Evolutionary conservation across 2,329 filamentous ascomycete genomes (phyloP).

Genomic region (Cephalotrichum gorgonifer): DNA sequence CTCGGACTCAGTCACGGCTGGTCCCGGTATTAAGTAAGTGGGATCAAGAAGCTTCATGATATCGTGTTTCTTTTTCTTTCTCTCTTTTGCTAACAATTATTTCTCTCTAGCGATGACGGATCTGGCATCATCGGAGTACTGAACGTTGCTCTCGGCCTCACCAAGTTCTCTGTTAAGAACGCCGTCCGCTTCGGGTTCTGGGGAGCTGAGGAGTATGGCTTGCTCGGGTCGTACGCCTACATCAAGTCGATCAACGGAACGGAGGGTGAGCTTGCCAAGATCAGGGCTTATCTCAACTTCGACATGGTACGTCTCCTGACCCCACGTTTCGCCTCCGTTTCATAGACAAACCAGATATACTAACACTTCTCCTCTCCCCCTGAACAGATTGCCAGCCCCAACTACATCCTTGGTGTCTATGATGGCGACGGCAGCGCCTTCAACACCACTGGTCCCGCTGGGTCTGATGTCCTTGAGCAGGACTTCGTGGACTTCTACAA

Average conservation of each 20-base stretch:
- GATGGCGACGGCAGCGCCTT: conserved; percentile 50
- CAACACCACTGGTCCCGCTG: conserved; percentile 40
- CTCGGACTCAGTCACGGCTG: conserved; percentile 35
- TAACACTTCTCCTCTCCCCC: not conserved
- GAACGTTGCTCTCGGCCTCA: conserved; percentile 31
- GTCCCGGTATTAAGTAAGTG: conserved; percentile 45
- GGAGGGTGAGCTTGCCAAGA: conserved; percentile 35
- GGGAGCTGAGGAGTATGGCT: conserved; percentile 40
- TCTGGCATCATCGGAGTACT: conserved; percentile 39
- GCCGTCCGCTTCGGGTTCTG: conserved; percentile 40
- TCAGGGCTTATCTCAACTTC: conserved; percentile 45
- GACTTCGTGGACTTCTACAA: conserved; percentile 47
- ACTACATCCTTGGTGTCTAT: conserved; percentile 45
- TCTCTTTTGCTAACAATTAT: not conserved
- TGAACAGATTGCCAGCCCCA: conserved; percentile 34
- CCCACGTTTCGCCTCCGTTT: not conserved
- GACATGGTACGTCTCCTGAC: conserved; percentile 32
- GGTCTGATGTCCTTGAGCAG: conserved; percentile 48
- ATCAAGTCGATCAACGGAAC: conserved; percentile 27
- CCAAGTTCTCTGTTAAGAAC: conserved; percentile 33
- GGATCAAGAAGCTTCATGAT: not conserved
- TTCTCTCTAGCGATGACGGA: conserved; percentile 37
- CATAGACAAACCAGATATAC: not conserved
- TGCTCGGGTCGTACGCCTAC: conserved; percentile 39
- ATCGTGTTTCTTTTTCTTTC: no score